Base-by-base conservation (phyloP, 495 filamentous ascomycete genomes). In the Articulospora tetracladia region DNA sequence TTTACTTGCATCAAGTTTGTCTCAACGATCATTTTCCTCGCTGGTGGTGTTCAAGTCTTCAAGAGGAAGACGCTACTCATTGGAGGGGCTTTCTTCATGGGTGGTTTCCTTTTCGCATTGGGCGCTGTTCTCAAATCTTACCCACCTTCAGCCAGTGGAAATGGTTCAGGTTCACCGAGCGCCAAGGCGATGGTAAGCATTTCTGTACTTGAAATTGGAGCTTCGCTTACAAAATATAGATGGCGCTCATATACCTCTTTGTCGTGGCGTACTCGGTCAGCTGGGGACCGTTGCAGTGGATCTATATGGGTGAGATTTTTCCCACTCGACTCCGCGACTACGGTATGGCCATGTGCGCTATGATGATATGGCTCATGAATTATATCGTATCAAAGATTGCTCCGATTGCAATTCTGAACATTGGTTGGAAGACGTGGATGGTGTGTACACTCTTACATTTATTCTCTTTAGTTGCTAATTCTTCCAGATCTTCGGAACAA, bases 351-450 rank as follows among this genome's bases (percentile, higher is more conserved):
- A 56, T 64, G n/a, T 57, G 50, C 7, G 36, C 57, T 2, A 55
- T 59, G 39, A 55, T 48, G 6, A 53, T 55, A 22, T 64, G 57
- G 61, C 39, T 64, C 19, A 60, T 54, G 22, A 64, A 64, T 60
- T 34, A 34, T 50, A 55, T 64, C 19, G 49, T 60, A 12, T 64
- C 61, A 17, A 59, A 64, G 24, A 39, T 53, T 23, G 54, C 61
- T 15, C 61, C 61, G 1, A 53, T 54, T 22, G 53, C 47, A 13
- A 22, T 64, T 22, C 50, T 58, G n/a, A 30, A 56, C n/a, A 34
- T 61, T 13, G 53, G 53, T 0, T 61, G 59, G 59, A 55, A 54
- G 39, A 61, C 59, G 7, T 41, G 28, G 52, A 55, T 55, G 52
- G 52, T 55, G 30, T 4, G 52, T 53, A n/a, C n/a, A 34, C 30